Percentiles rank a stretch among this genome's conserved stretches.
Evolutionary conservation across 2,329 filamentous ascomycete genomes (phyloP).

Genomic region (Epichloe aotearoae): DNA sequence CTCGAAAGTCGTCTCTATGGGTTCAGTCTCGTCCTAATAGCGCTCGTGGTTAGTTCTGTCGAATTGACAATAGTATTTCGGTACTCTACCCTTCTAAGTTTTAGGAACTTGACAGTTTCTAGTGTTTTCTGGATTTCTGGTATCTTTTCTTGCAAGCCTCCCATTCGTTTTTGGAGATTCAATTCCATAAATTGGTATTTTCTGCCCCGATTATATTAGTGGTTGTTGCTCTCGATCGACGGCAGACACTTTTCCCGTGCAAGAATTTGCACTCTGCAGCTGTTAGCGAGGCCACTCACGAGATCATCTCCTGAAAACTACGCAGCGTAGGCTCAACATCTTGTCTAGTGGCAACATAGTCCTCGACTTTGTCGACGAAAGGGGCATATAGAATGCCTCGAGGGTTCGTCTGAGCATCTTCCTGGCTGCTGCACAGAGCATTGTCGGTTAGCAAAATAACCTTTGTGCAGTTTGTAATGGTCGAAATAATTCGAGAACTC

Average conservation of each 20-base stretch:
- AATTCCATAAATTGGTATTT: slow-evolving; percentile 99
- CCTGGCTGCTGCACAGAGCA: slow-evolving; percentile 21
- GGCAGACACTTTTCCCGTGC: neutral
- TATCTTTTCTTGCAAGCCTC: slow-evolving; percentile 82
- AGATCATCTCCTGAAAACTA: slow-evolving; percentile 88
- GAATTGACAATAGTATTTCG: neutral
- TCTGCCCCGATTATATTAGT: slow-evolving; percentile 29
- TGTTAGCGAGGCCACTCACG: slow-evolving; percentile 39
- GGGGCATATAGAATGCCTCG: slow-evolving; percentile 73
- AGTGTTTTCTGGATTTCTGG: slow-evolving; percentile 94
- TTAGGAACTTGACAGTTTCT: slow-evolving; percentile 78
- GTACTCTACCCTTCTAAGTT: slow-evolving; percentile 50
- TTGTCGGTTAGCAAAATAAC: neutral
- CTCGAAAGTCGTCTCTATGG: slow-evolving; percentile 87
- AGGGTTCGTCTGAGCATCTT: slow-evolving; percentile 50
- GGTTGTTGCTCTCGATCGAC: neutral
- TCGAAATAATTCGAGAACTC: slow-evolving; percentile 5
- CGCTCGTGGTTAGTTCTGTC: slow-evolving; percentile 1
- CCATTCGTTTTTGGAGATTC: slow-evolving; percentile 73
- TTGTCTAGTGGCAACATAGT: slow-evolving; percentile 65
- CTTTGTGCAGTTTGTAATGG: neutral
- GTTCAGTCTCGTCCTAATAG: slow-evolving; percentile 40
- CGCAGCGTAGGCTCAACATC: slow-evolving; percentile 72
- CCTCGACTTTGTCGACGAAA: slow-evolving; percentile 79
- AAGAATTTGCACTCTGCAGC: neutral